Evolutionary conservation across 140 eudicot genomes (phyloP), one percentile per base, ranked within the genome.

Genomic region (Cichorium intybus): DNA sequence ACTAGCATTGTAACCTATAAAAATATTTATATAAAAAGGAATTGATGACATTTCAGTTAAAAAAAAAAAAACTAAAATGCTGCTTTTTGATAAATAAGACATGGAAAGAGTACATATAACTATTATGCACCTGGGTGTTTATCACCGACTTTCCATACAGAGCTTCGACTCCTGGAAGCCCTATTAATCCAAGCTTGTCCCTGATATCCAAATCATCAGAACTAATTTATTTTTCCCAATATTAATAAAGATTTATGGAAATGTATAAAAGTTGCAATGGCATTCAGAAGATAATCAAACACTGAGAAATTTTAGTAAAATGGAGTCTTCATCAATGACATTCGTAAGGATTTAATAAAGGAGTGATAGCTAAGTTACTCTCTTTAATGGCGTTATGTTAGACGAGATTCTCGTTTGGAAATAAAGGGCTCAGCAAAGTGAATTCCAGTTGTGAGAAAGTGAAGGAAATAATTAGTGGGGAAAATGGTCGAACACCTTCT

Each of bases 131-230:
- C 97, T 84, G 97, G 97, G 26, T 41, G 97, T 60, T 90, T 90
- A 80, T 90, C 80, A 55, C 88, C 83, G 24, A 87, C 95, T 80
- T 76, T 76, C 95, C 84, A 76, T 7, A 64, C 95, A 4, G 97
- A 87, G 28, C 86, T 80, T 16, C 96, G 80, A 72, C 82, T 75
- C 58, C 71, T 81, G 0, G 97, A 85, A 64, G 97, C 97, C 23
- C 68, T 80, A 29, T 43, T 68, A 60, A 87, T 84, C 97, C 97
- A 90, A 41, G 88, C 85, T 52, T 65, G 79, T 37, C 95, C 97
- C 97, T 87, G 60, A 24, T 58, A 60, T 60, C 56, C 65, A 70
- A 58, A 60, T 14, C 66, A 71, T 22, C 50, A 70, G 39, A 41
- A 72, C 46, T 52, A 57, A 66, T 21, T 54, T 20, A 48, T 4